Evolutionary conservation across 805 yeast genomes (phyloP).

Genomic region (Metschnikowia kofuensis): DNA sequence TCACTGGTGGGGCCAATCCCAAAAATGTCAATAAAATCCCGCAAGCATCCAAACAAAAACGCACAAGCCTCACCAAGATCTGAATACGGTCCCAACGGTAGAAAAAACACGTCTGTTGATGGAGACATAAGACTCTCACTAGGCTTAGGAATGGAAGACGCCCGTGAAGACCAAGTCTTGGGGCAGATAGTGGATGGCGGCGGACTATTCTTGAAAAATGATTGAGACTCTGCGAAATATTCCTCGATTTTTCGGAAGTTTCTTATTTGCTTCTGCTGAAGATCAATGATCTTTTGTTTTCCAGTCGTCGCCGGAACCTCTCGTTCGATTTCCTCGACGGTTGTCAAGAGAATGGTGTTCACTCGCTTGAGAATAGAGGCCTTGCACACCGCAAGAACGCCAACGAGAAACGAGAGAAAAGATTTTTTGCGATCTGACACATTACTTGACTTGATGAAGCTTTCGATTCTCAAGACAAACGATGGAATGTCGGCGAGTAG

Average conservation of each 20-base stretch:
- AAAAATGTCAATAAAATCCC: constrained; percentile 30
- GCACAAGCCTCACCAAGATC: constrained; percentile 31
- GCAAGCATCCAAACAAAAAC: constrained; percentile 27
- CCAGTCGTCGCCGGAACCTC: constrained; percentile 15
- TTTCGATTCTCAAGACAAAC: constrained; percentile 16
- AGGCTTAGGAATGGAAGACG: constrained; percentile 7
- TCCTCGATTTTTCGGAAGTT: constrained; percentile 24
- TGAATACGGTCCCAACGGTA: constrained; percentile 39
- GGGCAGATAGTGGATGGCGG: constrained; percentile 30
- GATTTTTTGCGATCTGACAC: constrained; percentile 14
- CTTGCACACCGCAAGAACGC: constrained; percentile 28
- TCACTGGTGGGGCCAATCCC: constrained; percentile 14
- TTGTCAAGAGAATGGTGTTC: constrained; percentile 15
- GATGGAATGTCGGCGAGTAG: constrained; percentile 12
- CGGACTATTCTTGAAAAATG: constrained; percentile 23
- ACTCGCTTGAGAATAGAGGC: constrained; percentile 31
- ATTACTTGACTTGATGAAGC: constrained; percentile 12
- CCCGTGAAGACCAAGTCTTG: constrained; percentile 27
- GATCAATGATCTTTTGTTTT: constrained; percentile 23
- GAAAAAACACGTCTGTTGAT: constrained; percentile 24
- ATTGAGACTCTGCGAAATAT: constrained; percentile 26
- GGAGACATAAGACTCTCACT: constrained; percentile 20
- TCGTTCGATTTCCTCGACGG: background rate
- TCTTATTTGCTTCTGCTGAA: constrained; percentile 26
- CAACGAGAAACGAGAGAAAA: constrained; percentile 17